Evolutionary conservation across 2,329 filamentous ascomycete species (phyloP), one percentile per base, ranked within the genome.

Genomic region (Macrophomina pseudophaseolina): DNA sequence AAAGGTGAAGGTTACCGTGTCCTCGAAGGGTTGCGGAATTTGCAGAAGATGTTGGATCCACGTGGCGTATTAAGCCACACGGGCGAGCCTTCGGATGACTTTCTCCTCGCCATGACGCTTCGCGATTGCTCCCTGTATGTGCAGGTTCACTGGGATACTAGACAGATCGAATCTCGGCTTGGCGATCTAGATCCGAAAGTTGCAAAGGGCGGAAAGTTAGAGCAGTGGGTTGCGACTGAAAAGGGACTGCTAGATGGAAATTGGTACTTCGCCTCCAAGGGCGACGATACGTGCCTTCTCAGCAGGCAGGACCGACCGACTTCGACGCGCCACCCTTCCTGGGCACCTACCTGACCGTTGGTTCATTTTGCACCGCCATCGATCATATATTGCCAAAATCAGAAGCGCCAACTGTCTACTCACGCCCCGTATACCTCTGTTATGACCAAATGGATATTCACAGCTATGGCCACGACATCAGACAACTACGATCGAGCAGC

Each of bases 111-210:
- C 9, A 84, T 83, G 81, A 83, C 82, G 1, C 69, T 84, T 12
- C 73, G 82, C 40, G 82, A 84, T 66, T 83, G 81, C 67, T 81
- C 81, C 4, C 70, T 83, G 5, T 83, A 81, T 68, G 70, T 83
- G 38, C 71, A 72, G 14, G 70, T 76, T 9, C 67, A 56, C 18
- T 73, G 69, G 54, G 69, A 68, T 33, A 68, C 64, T 4, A 51
- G 66, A 4, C 66, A 69, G 0, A 74, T 82, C 14, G 80, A 81
- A 42, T 79, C 78, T 9, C 76, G 80, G 51, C 71, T 84, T 4
- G 81, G 76, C 0, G 82, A 84, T 69, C 74, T 84, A 5, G 82
- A 84, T 66, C 75, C 81, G 69, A 84, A 84, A 70, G 65, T 66
- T 6, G 56, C 65, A 7, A 66, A 54, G 40, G 65, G 65, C 3